These are phyloP conservation scores for Wallacemonas rigidus DNA, from an alignment of 208 protist species.

Conservation along the genomic window DNA sequence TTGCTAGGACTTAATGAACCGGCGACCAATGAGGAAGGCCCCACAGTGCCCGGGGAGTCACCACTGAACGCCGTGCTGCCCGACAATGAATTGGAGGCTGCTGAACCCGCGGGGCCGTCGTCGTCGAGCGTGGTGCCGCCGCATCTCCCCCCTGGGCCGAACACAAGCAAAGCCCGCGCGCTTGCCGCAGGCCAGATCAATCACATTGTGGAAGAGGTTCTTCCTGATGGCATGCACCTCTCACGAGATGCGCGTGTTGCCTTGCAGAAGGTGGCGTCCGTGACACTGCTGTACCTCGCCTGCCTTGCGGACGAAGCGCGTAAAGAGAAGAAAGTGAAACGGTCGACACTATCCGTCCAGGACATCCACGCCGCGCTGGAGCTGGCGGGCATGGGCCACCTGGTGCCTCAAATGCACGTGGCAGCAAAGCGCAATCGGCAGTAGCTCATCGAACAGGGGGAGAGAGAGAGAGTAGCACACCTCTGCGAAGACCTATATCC, in stretches of 20 bases:
- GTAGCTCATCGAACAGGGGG: neutral
- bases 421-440: conserved; percentile 49
- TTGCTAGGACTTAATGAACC: conserved; percentile 2
- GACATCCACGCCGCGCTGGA: conserved; percentile 69
- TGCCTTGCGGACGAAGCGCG: conserved; percentile 75
- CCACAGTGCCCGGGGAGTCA: neutral
- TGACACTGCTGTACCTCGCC: conserved; percentile 69
- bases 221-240: conserved; percentile 69
- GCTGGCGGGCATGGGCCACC: conserved; percentile 71
- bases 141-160: neutral
- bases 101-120: too few relatives aligned
- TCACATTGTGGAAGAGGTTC: conserved; percentile 47
- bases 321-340: conserved; percentile 34
- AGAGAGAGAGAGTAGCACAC: too few relatives aligned
- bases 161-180: conserved; percentile 23
- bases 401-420: conserved; percentile 56
- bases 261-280: conserved; percentile 75
- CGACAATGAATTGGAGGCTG: neutral
- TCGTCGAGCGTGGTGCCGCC: neutral
- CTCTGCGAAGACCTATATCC: too few relatives aligned
- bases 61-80: neutral
- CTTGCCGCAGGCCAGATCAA: conserved; percentile 82
- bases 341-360: conserved; percentile 61
- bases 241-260: conserved; percentile 71
- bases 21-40: neutral